phyloP scores from a whole-genome alignment of 1,284 basidiomycete species.

The Rhodofomes roseus region DNA sequence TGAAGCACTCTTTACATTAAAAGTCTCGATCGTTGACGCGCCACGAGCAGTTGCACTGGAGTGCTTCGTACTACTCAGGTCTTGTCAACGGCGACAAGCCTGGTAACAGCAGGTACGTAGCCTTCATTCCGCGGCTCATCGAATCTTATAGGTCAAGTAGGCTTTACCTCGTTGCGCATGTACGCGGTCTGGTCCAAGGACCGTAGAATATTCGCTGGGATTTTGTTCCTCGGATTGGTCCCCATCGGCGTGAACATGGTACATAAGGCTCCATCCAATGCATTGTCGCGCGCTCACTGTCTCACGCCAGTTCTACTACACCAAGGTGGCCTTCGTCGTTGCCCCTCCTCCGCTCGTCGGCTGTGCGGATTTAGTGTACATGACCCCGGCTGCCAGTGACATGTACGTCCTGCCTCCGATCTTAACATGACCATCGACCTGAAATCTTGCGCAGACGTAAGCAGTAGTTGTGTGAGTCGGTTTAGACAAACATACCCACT shows the following conservation, averaged over 20 bases:
- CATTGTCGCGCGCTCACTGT: too few relatives aligned
- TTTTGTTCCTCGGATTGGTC: conserved; percentile 14
- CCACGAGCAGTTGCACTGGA: conserved; percentile 7
- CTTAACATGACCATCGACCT: neutral
- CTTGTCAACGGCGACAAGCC: neutral
- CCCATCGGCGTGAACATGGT: conserved; percentile 14
- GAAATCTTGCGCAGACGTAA: conserved; percentile 6
- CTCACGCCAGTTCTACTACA: conserved; percentile 22
- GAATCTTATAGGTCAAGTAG: conserved; percentile 2
- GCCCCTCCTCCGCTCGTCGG: conserved; percentile 16
- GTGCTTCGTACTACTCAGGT: conserved; percentile 10
- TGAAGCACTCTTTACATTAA: neutral
- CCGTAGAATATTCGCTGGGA: conserved; percentile 8
- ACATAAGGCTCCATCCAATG: neutral
- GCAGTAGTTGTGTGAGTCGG: neutral
- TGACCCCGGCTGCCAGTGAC: neutral
- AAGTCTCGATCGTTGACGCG: neutral
- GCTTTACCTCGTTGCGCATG: conserved; percentile 16
- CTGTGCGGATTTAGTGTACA: conserved; percentile 9
- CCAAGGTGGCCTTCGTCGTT: conserved; percentile 53
- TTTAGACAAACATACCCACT: neutral
- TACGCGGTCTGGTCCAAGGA: conserved; percentile 18
- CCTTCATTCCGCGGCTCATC: too few relatives aligned
- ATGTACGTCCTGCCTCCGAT: conserved; percentile 4
- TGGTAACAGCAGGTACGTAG: conserved; percentile 6